phyloP scores from a whole-genome alignment of 2,329 filamentous ascomycete species.

The Periconia digitata region DNA sequence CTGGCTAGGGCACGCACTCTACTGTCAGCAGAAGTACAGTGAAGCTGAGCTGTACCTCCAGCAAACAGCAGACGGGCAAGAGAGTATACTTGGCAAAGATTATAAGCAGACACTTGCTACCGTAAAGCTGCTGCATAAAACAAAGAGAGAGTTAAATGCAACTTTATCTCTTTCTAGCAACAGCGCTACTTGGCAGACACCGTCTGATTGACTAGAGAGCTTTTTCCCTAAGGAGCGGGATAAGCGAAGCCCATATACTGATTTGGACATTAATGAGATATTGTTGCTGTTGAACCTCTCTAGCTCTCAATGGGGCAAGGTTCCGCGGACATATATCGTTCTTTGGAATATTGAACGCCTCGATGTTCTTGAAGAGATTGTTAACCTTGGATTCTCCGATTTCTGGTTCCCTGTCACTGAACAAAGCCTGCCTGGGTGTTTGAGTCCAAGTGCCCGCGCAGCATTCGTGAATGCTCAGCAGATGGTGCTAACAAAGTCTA shows the following conservation, averaged over 20 bases:
- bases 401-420: constrained; percentile 10
- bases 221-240: background rate
- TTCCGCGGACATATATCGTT: constrained; percentile 8
- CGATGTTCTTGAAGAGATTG: background rate
- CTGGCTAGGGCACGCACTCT: constrained; percentile 4
- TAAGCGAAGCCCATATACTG: background rate
- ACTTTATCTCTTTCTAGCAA: background rate
- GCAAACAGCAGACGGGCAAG: background rate
- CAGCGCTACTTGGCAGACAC: background rate
- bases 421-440: background rate
- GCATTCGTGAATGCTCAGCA: constrained; percentile 16
- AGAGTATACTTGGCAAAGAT: background rate
- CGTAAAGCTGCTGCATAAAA: background rate
- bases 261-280: background rate
- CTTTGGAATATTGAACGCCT: constrained; percentile 10
- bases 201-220: background rate
- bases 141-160: background rate
- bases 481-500: constrained; percentile 10
- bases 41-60: background rate
- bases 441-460: background rate
- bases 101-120: background rate
- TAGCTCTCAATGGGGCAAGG: background rate
- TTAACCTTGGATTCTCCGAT: constrained; percentile 4
- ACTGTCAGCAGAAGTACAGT: constrained; percentile 4
- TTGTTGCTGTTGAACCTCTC: background rate